Evolutionary conservation across 345 rosid species (phyloP).

Genomic region (Xanthoceras sorbifolium): DNA sequence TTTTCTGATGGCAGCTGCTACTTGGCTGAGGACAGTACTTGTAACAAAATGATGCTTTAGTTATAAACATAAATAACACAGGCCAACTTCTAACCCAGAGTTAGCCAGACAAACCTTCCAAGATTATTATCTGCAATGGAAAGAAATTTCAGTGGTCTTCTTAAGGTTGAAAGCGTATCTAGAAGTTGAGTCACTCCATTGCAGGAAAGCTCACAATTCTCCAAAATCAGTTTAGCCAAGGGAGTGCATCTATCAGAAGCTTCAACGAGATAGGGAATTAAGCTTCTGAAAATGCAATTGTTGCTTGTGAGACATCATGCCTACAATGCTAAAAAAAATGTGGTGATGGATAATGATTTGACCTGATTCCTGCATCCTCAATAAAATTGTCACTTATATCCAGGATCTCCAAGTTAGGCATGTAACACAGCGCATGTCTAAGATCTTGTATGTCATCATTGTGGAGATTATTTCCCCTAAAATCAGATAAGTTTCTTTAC

Average conservation of each 20-base stretch:
- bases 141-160: conserved; percentile 53
- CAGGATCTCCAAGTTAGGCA: conserved; percentile 74
- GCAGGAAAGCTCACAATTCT: conserved; percentile 72
- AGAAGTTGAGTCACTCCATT: conserved; percentile 62
- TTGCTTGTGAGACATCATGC: conserved; percentile 29
- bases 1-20: conserved; percentile 60
- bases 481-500: conserved; percentile 25
- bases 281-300: conserved; percentile 53
- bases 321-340: not conserved
- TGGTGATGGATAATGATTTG: conserved; percentile 23
- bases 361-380: conserved; percentile 80
- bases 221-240: conserved; percentile 63
- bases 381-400: conserved; percentile 88
- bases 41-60: conserved; percentile 15
- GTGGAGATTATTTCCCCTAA: conserved; percentile 71
- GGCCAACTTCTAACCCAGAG: conserved; percentile 14
- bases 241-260: conserved; percentile 44
- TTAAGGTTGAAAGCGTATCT: conserved; percentile 47
- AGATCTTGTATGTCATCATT: conserved; percentile 67
- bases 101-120: conserved; percentile 58
- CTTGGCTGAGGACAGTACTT: conserved; percentile 50
- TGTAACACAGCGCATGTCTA: conserved; percentile 47
- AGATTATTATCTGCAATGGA: conserved; percentile 81
- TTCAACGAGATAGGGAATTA: conserved; percentile 62
- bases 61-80: conserved; percentile 8